Evolutionary conservation across 768 basidiomycete genomes (phyloP).

Genomic region (Suillus brevipes): DNA sequence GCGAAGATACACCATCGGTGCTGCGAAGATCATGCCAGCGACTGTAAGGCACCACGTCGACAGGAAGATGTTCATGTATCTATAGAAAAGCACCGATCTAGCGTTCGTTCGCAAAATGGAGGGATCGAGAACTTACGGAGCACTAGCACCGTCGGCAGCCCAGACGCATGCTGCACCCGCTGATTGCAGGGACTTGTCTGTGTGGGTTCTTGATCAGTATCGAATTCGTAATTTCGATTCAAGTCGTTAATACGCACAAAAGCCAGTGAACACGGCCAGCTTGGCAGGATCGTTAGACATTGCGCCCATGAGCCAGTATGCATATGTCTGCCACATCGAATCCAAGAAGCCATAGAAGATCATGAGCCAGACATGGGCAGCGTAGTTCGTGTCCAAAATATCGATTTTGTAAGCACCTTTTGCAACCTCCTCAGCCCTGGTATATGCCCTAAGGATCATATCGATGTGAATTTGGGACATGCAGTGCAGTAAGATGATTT

Average conservation of each 20-base stretch:
- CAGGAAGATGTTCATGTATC: conserved; percentile 71
- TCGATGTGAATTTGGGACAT: neutral
- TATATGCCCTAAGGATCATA: conserved; percentile 48
- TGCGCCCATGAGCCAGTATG: conserved; percentile 84
- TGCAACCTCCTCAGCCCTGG: conserved; percentile 45
- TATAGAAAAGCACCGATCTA: conserved; percentile 12
- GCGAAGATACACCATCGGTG: conserved; percentile 74
- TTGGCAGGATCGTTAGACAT: conserved; percentile 83
- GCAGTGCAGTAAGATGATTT: conserved; percentile 16
- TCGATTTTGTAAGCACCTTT: conserved; percentile 49
- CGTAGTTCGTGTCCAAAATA: conserved; percentile 55
- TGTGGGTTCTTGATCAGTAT: conserved; percentile 1
- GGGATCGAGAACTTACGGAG: conserved; percentile 52
- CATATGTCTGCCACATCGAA: conserved; percentile 82
- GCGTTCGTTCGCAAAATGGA: neutral
- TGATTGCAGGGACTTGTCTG: conserved; percentile 77
- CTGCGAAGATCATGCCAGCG: conserved; percentile 61
- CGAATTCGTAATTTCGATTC: neutral
- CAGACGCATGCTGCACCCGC: conserved; percentile 71
- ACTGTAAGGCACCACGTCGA: conserved; percentile 74
- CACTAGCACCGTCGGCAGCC: conserved; percentile 62
- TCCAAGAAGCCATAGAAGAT: conserved; percentile 78
- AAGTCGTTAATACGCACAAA: conserved; percentile 57
- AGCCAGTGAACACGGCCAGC: conserved; percentile 79
- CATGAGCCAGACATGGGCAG: conserved; percentile 60